Percentiles rank a stretch among this genome's conserved stretches.
Evolutionary conservation across 2,329 filamentous ascomycete genomes (phyloP).

Genomic region (Fusarium poae): DNA sequence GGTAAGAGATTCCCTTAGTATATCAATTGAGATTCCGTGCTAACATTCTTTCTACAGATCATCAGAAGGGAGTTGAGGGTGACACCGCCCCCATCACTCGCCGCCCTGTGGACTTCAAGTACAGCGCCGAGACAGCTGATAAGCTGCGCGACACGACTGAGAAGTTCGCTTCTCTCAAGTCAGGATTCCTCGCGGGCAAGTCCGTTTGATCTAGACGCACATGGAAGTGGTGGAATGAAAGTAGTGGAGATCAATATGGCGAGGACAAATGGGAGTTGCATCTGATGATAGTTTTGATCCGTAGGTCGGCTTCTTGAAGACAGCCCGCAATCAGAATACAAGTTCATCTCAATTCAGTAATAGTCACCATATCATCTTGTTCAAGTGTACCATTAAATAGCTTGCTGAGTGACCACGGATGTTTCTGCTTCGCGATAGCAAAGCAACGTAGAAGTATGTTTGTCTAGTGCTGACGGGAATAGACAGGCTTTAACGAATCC

Average conservation of each 20-base stretch:
- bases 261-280: not conserved
- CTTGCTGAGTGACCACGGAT: not conserved
- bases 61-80: not conserved
- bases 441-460: not conserved
- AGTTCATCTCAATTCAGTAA: not conserved
- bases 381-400: accelerated
- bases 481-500: conserved; percentile 3
- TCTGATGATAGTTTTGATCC: not conserved
- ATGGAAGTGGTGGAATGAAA: not conserved
- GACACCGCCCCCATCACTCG: not conserved
- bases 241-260: not conserved
- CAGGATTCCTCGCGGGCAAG: conserved; percentile 16
- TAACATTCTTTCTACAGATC: conserved; percentile 12
- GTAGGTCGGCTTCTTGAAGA: not conserved
- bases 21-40: not conserved
- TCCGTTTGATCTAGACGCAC: not conserved
- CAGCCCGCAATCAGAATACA: not conserved
- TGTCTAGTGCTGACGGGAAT: not conserved
- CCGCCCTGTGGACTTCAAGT: conserved; percentile 15
- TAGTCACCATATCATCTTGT: no score
- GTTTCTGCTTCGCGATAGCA: not conserved
- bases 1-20: accelerated
- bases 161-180: conserved; percentile 19
- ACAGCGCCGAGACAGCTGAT: conserved; percentile 6
- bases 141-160: not conserved